Percentiles rank a stretch among this genome's conserved stretches.
These are phyloP conservation scores for Phalaenopsis hybrid DNA, from an alignment of 116 monocot genomes.

Conservation along the genomic window DNA sequence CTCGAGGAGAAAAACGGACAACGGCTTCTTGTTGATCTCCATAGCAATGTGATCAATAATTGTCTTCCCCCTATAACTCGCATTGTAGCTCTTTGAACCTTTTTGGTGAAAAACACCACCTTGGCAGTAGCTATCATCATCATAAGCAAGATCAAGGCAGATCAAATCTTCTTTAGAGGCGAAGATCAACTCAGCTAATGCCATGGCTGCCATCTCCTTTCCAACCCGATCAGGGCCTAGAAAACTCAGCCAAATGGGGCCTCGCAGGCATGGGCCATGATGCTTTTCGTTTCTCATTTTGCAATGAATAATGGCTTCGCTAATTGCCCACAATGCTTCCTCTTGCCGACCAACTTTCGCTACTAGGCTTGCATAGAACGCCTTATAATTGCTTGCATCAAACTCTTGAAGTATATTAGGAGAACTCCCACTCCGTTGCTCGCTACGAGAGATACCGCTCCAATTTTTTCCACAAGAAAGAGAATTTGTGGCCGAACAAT, in stretches of 20 bases:
- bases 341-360: constrained; percentile 74
- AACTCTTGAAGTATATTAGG: constrained; percentile 17
- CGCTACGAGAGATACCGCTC: neutral
- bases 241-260: constrained; percentile 79
- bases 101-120: constrained; percentile 21
- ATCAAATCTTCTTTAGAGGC: constrained; percentile 55
- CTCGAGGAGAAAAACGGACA: constrained; percentile 68
- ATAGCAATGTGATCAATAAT: constrained; percentile 60
- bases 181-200: constrained; percentile 72
- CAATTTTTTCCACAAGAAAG: constrained; percentile 3
- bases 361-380: constrained; percentile 38
- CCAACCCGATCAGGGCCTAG: constrained; percentile 66
- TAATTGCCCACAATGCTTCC: constrained; percentile 61
- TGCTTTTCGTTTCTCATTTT: constrained; percentile 35
- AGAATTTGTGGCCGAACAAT: constrained; percentile 12
- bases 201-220: constrained; percentile 52
- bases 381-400: constrained; percentile 54
- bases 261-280: constrained; percentile 30
- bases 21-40: constrained; percentile 59
- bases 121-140: constrained; percentile 14
- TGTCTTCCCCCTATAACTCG: constrained; percentile 53
- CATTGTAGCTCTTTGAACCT: constrained; percentile 12
- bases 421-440: constrained; percentile 9
- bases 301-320: constrained; percentile 38
- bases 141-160: constrained; percentile 51